These are phyloP conservation scores for Saccharomycopsis sp. DNA, from an alignment of 805 yeast genomes.

Conservation along the genomic window DNA sequence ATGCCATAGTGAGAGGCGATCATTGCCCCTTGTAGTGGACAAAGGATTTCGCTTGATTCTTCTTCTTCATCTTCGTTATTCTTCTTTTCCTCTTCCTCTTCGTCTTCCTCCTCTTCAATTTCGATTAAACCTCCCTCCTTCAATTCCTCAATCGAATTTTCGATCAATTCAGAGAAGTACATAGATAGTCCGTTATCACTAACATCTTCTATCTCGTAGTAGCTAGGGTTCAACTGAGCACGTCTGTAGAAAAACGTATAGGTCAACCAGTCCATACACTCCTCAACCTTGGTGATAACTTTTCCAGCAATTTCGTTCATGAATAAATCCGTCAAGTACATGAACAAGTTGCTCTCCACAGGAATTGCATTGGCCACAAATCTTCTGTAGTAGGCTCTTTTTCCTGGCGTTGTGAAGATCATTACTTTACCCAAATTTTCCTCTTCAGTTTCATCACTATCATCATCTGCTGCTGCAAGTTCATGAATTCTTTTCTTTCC, in stretches of 20 bases:
- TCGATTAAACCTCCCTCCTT: conserved; percentile 56
- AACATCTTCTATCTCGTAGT: conserved; percentile 67
- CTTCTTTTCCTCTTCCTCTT: conserved; percentile 29
- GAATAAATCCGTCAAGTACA: conserved; percentile 57
- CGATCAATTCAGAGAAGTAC: conserved; percentile 78
- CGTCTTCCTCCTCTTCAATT: conserved; percentile 36
- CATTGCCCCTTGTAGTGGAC: conserved; percentile 63
- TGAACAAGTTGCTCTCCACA: conserved; percentile 66
- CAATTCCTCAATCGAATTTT: conserved; percentile 58
- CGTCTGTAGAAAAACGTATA: conserved; percentile 79
- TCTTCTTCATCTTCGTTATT: conserved; percentile 33
- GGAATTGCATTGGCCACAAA: conserved; percentile 74
- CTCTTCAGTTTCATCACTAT: conserved; percentile 24
- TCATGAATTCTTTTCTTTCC: conserved; percentile 6
- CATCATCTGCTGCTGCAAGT: conserved; percentile 24
- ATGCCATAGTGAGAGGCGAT: conserved; percentile 70
- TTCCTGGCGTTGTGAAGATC: conserved; percentile 51
- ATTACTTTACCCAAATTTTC: conserved; percentile 35
- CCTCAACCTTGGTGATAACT: conserved; percentile 63
- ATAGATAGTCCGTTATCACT: conserved; percentile 69
- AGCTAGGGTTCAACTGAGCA: conserved; percentile 76
- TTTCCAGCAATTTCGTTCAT: conserved; percentile 66
- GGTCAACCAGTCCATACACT: conserved; percentile 86
- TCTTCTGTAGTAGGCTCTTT: conserved; percentile 57
- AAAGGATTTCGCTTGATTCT: conserved; percentile 37